Evolutionary conservation across 352 stramenopile species (phyloP).

Genomic region (Phytopythium montanum): DNA sequence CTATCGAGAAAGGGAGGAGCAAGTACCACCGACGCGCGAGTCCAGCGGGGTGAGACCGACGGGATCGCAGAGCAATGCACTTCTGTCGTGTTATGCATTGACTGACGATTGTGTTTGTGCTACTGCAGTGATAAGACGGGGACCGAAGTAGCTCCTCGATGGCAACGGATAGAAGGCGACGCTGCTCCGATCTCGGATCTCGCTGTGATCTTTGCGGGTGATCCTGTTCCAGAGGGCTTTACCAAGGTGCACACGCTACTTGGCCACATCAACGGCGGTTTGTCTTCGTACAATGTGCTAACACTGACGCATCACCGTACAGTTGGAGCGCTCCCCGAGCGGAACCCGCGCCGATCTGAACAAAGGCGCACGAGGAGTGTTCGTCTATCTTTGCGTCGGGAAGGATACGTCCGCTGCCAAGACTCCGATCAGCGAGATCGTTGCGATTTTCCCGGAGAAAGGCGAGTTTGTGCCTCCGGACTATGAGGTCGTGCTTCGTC

Average conservation of each 20-base stretch:
- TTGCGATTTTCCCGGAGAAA: constrained; percentile 70
- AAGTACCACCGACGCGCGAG: constrained; percentile 29
- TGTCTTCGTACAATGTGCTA: neutral
- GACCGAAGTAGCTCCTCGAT: constrained; percentile 20
- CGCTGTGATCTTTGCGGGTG: constrained; percentile 74
- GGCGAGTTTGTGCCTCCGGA: constrained; percentile 72
- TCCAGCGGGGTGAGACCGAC: constrained; percentile 22
- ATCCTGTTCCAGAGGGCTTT: constrained; percentile 63
- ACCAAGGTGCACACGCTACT: constrained; percentile 40
- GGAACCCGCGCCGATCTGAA: constrained; percentile 77
- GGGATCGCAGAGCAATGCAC: neutral
- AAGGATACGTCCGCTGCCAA: constrained; percentile 44
- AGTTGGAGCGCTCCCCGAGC: constrained; percentile 75
- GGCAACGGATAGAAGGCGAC: constrained; percentile 45
- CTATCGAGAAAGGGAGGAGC: constrained; percentile 51
- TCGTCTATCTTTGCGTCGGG: constrained; percentile 71
- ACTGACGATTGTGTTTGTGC: neutral
- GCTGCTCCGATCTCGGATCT: constrained; percentile 64
- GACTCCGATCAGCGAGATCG: constrained; percentile 71
- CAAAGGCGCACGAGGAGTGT: constrained; percentile 73
- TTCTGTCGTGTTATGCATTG: neutral
- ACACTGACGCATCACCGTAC: neutral
- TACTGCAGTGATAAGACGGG: constrained; percentile 2
- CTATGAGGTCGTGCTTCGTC: constrained; percentile 69
- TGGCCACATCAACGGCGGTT: neutral